Evolutionary conservation across 140 eudicot genomes (phyloP).

Genomic region (Senecio squalidus): DNA sequence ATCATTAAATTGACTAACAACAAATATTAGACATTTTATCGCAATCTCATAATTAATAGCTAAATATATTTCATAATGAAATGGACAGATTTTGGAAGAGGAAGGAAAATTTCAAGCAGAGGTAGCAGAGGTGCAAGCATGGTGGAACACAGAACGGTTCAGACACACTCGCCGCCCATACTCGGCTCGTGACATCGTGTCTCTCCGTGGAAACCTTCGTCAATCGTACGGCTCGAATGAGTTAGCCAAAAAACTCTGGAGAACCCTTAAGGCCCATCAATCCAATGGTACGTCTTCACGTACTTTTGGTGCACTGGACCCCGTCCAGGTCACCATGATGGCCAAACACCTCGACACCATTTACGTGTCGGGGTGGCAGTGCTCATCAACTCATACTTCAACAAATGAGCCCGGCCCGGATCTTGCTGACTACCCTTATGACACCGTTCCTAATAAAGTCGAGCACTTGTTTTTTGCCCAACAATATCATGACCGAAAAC

Average conservation of each 20-base stretch:
- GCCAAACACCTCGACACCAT: slow-evolving; percentile 88
- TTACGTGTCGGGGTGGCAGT: slow-evolving; percentile 97
- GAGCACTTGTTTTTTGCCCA: slow-evolving; percentile 88
- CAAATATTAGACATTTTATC: background rate
- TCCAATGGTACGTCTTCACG: slow-evolving; percentile 81
- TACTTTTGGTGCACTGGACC: slow-evolving; percentile 91
- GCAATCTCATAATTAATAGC: background rate
- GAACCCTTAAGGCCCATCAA: slow-evolving; percentile 84
- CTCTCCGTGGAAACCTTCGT: slow-evolving; percentile 75
- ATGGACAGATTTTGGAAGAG: slow-evolving; percentile 79
- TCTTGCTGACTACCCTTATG: slow-evolving; percentile 93
- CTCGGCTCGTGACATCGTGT: slow-evolving; percentile 77
- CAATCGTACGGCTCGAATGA: slow-evolving; percentile 79
- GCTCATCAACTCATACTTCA: slow-evolving; percentile 87
- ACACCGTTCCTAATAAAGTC: slow-evolving; percentile 93
- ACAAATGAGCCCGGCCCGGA: slow-evolving; percentile 95
- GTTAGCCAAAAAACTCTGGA: slow-evolving; percentile 84
- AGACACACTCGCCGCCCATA: slow-evolving; percentile 77
- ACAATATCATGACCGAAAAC: slow-evolving; percentile 88
- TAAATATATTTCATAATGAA: background rate
- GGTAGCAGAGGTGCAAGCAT: slow-evolving; percentile 91
- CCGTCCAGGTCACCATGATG: slow-evolving; percentile 98
- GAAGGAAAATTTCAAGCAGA: slow-evolving; percentile 87
- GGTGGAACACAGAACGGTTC: slow-evolving; percentile 97
- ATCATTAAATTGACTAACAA: background rate